Base-by-base conservation (phyloP, 1,139 yeast species). In the Meyerozyma smithsonii region DNA sequence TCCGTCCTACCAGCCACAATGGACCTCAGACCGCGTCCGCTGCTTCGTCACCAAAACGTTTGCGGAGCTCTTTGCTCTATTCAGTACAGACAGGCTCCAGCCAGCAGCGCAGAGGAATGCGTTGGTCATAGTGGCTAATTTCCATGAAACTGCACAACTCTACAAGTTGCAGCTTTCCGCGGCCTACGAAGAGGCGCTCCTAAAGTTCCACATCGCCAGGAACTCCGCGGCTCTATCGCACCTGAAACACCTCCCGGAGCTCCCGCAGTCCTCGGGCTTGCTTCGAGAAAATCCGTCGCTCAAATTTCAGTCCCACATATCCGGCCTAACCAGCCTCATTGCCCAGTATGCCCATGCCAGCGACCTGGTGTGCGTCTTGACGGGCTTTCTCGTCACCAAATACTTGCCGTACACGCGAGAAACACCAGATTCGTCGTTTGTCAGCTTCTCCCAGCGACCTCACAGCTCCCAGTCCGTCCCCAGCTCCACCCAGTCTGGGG, bases 91-190 rank as follows among this genome's bases (percentile, higher is more conserved):
- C 12, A 43, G 45, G 8, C 35, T 41, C 18, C 39, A 44, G 3
- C 6, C 33, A 16, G 47, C n/a, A 28, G 40, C 12, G 24, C 46
- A 30, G 26, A 54, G 38, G 37, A 44, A 37, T 28, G 45, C 47
- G 3, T 32, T 62, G 21, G 44, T 67, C n/a, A 42, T 69, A 1
- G 46, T 69, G 12, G 52, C 62, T 36, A 59, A 61, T 37, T 60
- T 66, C 44, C 73, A 69, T 47, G 70, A 68, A 35, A 38, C 64
- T 12, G 39, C 67, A 7, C 74, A 69, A 36, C 45, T 59, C 20
- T 70, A 70, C 47, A 58, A 58, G 37, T 48, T 63, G 19, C 70
- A 70, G 42, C 42, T 69, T 11, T 54, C 65, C 1, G 55, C 66
- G 1, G 44, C 58, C 3, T 62, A 69, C 42, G 73, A 69, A 47